A percentile compares a stretch with the other conserved stretches of the same genome.
phyloP scores from a whole-genome alignment of 768 basidiomycete species.

The Suillus subaureus region DNA sequence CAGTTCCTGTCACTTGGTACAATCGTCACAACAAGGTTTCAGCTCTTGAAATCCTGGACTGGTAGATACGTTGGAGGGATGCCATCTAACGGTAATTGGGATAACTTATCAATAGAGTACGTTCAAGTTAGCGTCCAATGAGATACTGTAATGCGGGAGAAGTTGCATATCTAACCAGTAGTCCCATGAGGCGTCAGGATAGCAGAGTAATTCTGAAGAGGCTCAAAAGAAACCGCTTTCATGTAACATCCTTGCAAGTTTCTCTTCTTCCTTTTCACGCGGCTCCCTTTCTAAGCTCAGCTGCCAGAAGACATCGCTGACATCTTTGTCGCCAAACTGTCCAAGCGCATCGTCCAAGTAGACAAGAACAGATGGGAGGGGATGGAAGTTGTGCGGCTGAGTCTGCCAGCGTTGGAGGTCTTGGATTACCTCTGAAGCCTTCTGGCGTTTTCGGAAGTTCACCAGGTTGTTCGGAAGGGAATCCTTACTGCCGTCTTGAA shows the following conservation, averaged over 20 bases:
- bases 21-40: too few relatives aligned
- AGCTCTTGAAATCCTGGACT: too few relatives aligned
- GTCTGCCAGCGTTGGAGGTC: slow-evolving; percentile 61
- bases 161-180: not conserved
- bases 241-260: slow-evolving; percentile 41
- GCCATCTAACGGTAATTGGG: too few relatives aligned
- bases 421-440: slow-evolving; percentile 55
- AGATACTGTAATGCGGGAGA: not conserved
- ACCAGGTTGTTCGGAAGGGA: slow-evolving; percentile 46
- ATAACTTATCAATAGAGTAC: too few relatives aligned
- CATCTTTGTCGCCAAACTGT: slow-evolving; percentile 36
- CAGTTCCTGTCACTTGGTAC: too few relatives aligned
- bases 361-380: slow-evolving; percentile 43
- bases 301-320: slow-evolving; percentile 43
- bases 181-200: not conserved
- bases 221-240: slow-evolving; percentile 42
- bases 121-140: too few relatives aligned
- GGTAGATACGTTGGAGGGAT: too few relatives aligned
- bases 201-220: not conserved
- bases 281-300: slow-evolving; percentile 55
- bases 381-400: slow-evolving; percentile 55
- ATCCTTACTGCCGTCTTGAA: slow-evolving; percentile 64
- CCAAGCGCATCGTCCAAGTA: slow-evolving; percentile 45
- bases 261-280: slow-evolving; percentile 55
- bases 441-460: slow-evolving; percentile 60